Conservation (phyloP, 2,329 filamentous ascomycete genomes). For the Thermothelomyces thermophilus region DNA sequence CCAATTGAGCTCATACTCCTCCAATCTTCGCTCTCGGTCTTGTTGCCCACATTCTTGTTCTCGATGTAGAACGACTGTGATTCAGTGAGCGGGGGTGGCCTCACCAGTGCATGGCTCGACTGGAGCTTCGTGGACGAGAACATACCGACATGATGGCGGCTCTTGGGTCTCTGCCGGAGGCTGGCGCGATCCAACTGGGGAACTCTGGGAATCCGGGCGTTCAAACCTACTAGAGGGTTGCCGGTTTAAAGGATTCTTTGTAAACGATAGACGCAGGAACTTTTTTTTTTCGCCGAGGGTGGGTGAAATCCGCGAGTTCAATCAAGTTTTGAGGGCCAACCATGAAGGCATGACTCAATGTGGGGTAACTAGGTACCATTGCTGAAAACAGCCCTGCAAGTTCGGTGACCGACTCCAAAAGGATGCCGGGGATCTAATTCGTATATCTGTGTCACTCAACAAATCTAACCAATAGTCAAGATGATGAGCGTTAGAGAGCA, state of each 20-base stretch:
- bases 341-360: constrained; percentile 20
- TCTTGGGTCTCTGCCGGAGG: background rate
- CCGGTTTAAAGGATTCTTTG: background rate
- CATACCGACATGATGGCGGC: constrained; percentile 31
- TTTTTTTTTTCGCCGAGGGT: constrained; percentile 13
- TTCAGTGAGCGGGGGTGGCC: constrained; percentile 24
- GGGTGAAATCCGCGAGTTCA: constrained; percentile 1
- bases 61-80: constrained; percentile 62
- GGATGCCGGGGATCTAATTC: background rate
- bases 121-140: background rate
- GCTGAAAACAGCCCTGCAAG: background rate
- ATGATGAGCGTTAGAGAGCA: background rate
- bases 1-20: constrained; percentile 53
- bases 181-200: background rate
- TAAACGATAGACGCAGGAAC: background rate
- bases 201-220: background rate
- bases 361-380: constrained; percentile 10
- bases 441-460: too few relatives aligned
- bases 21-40: constrained; percentile 69
- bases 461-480: background rate
- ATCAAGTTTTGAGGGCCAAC: constrained; percentile 18
- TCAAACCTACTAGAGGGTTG: too few relatives aligned
- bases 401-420: background rate
- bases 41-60: constrained; percentile 73
- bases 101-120: background rate